These are phyloP conservation scores for Jatropha curcas DNA, from an alignment of 345 rosid species.

Conservation along the genomic window DNA sequence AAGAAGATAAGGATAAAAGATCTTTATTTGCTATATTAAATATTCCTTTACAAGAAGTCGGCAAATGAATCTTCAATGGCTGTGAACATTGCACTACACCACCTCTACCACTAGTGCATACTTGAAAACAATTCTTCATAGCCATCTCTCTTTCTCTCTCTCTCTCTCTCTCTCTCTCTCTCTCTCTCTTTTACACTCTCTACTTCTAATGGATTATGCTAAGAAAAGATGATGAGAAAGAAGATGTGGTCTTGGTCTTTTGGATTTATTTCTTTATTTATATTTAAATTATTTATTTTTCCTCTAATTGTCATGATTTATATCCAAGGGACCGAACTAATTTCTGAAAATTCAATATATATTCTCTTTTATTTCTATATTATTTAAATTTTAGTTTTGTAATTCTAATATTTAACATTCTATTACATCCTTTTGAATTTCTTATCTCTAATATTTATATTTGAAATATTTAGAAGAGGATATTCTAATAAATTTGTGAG, in stretches of 20 bases:
- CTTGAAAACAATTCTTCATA: constrained; percentile 45
- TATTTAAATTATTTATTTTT: too few species aligned
- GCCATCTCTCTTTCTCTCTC: constrained; percentile 35
- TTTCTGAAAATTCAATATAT: too few species aligned
- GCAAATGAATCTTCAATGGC: constrained; percentile 41
- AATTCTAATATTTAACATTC: too few species aligned
- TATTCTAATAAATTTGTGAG: constrained; percentile 32
- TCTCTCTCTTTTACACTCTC: neutral
- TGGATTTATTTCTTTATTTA: neutral
- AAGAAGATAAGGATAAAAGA: constrained; percentile 25
- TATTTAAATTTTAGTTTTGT: neutral
- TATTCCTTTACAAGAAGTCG: constrained; percentile 23
- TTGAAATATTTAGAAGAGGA: constrained; percentile 14
- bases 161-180: neutral
- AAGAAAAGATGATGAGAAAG: neutral
- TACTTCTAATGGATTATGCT: too few species aligned
- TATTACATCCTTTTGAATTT: neutral
- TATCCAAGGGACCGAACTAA: too few species aligned
- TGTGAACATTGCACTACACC: constrained; percentile 32
- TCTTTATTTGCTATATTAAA: constrained; percentile 23
- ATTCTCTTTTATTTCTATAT: neutral
- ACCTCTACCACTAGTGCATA: constrained; percentile 37
- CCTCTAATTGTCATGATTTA: too few species aligned
- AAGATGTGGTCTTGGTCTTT: constrained; percentile 17
- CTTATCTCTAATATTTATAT: constrained; percentile 9